These are phyloP conservation scores for Myxozyma vanderwaltii DNA, from an alignment of 805 yeast species.

Conservation along the genomic window DNA sequence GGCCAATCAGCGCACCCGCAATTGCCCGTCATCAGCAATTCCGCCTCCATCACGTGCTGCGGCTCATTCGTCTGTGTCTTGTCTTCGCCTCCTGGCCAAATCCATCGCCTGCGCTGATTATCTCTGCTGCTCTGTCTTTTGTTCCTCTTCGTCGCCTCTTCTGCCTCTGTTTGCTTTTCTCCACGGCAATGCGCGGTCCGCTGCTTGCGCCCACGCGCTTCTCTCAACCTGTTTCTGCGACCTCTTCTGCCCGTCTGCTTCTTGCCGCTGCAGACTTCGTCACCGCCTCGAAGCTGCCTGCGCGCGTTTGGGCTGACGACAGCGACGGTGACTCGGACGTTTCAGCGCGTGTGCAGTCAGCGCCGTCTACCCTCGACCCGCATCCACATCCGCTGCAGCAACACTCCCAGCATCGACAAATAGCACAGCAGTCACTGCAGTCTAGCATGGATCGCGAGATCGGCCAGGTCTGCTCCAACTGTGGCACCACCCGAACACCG, in stretches of 20 bases:
- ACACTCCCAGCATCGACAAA: not conserved
- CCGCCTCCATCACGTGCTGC: constrained; percentile 23
- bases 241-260: constrained; percentile 5
- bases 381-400: not conserved
- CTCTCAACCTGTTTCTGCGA: not conserved
- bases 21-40: not conserved
- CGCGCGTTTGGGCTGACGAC: constrained; percentile 3
- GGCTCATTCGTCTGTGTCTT: constrained; percentile 7
- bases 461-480: constrained; percentile 74
- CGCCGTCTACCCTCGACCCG: not conserved
- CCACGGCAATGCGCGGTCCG: constrained; percentile 7
- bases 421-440: not conserved
- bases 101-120: not conserved
- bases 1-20: constrained; percentile 19
- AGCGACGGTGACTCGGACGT: not conserved
- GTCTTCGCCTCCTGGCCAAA: not conserved
- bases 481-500: constrained; percentile 90
- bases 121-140: not conserved
- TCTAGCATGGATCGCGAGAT: constrained; percentile 4
- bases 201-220: constrained; percentile 12
- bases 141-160: not conserved
- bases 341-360: not conserved
- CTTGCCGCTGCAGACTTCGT: constrained; percentile 8
- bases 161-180: not conserved
- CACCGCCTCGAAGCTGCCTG: constrained; percentile 6